These are phyloP conservation scores for Elaeagnus macrophylla DNA, from an alignment of 306 rosid species.

Conservation along the genomic window DNA sequence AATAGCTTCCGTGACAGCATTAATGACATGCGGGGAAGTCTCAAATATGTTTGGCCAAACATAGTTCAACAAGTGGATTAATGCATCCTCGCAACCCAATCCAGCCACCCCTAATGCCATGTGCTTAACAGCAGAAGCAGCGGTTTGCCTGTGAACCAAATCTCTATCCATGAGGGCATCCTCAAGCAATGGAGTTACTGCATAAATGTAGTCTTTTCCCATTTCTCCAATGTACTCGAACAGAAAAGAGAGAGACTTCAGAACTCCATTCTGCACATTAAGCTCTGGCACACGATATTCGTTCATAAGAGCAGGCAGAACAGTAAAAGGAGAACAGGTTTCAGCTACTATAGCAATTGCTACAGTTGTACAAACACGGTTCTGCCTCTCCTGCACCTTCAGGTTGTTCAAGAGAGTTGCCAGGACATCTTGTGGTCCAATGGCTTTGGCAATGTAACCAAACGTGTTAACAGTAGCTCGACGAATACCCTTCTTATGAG, in stretches of 20 bases:
- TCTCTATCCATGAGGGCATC: conserved; percentile 96
- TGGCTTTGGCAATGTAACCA: conserved; percentile 88
- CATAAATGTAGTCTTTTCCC: conserved; percentile 96
- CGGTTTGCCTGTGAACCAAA: conserved; percentile 92
- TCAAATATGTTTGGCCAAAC: conserved; percentile 97
- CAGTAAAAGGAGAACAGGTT: conserved; percentile 92
- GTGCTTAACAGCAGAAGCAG: conserved; percentile 96
- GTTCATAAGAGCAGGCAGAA: conserved; percentile 89
- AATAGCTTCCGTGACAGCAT: conserved; percentile 95
- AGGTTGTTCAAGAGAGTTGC: conserved; percentile 80
- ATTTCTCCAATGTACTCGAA: conserved; percentile 96
- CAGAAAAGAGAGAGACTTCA: conserved; percentile 85
- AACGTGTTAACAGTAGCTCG: conserved; percentile 88
- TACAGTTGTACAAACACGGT: conserved; percentile 93
- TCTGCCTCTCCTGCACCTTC: conserved; percentile 93
- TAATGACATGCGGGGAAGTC: conserved; percentile 91
- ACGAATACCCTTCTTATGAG: conserved; percentile 91
- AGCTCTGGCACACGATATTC: conserved; percentile 96
- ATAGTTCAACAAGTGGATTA: conserved; percentile 70
- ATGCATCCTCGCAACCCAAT: conserved; percentile 88
- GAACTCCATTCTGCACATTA: conserved; percentile 87
- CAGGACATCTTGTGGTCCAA: conserved; percentile 90
- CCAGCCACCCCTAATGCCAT: conserved; percentile 99
- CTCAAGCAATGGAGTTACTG: conserved; percentile 90
- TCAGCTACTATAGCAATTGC: conserved; percentile 94